These are phyloP conservation scores for Pleurotus cornucopiae DNA, from an alignment of 768 basidiomycete species.

Conservation along the genomic window DNA sequence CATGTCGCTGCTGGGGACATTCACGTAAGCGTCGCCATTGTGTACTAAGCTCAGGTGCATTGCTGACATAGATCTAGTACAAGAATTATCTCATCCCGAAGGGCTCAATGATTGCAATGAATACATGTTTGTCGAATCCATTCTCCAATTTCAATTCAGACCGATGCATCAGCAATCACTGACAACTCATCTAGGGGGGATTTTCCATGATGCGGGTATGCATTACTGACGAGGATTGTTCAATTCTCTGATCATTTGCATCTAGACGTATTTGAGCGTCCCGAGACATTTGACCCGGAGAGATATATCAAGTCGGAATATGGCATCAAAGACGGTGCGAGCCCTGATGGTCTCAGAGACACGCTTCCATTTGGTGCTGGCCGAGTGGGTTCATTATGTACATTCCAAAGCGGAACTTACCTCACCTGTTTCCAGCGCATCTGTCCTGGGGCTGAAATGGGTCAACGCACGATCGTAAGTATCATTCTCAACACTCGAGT, in stretches of 20 bases:
- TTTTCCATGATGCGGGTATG: no score
- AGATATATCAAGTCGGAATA: background rate
- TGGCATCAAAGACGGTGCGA: background rate
- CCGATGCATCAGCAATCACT: no score
- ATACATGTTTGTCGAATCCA: background rate
- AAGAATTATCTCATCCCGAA: background rate
- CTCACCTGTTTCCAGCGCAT: background rate
- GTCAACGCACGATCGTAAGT: background rate
- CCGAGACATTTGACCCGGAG: background rate
- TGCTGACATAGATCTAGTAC: background rate
- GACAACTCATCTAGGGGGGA: no score
- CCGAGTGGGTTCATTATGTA: background rate
- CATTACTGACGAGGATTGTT: background rate
- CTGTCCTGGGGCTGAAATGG: background rate
- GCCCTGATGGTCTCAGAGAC: background rate
- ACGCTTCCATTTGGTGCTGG: background rate
- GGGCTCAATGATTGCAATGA: background rate
- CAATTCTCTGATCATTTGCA: background rate
- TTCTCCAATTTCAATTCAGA: no score
- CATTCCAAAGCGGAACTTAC: background rate
- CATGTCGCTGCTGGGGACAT: background rate
- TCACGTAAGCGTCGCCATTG: background rate
- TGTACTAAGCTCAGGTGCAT: no score
- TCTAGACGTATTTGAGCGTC: background rate
- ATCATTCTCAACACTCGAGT: background rate